Evolutionary conservation across 805 yeast species (phyloP).

Genomic region (Candida khao-thaluensis): DNA sequence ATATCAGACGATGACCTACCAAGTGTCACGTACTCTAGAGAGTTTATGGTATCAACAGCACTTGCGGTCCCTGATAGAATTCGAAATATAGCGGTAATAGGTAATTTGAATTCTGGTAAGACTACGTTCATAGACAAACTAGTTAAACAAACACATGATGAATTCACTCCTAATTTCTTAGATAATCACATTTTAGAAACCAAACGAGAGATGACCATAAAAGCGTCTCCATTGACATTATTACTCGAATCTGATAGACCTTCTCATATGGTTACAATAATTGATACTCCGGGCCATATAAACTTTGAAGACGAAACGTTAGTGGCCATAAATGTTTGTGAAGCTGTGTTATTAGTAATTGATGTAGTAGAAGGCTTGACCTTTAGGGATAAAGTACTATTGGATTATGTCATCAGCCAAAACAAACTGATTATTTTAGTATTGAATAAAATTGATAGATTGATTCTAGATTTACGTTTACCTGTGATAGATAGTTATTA

Average conservation of each 20-base stretch:
- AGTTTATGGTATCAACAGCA: constrained; percentile 54
- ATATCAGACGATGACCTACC: constrained; percentile 29
- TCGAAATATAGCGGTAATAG: constrained; percentile 76
- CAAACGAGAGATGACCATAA: constrained; percentile 68
- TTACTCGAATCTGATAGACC: constrained; percentile 53
- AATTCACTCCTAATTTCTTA: constrained; percentile 49
- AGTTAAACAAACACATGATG: constrained; percentile 60
- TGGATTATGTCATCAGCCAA: constrained; percentile 51
- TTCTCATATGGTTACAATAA: constrained; percentile 58
- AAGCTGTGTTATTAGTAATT: constrained; percentile 67
- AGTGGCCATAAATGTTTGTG: constrained; percentile 56
- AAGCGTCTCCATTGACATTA: constrained; percentile 59
- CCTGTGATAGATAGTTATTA: constrained; percentile 73
- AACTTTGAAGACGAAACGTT: constrained; percentile 77
- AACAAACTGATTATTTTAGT: constrained; percentile 54
- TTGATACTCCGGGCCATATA: constrained; percentile 93
- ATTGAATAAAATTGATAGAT: constrained; percentile 79
- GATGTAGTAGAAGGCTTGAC: constrained; percentile 85
- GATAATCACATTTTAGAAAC: constrained; percentile 72
- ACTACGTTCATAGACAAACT: constrained; percentile 72
- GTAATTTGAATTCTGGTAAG: constrained; percentile 83
- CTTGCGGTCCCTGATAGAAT: constrained; percentile 56
- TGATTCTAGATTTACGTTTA: constrained; percentile 74
- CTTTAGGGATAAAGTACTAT: constrained; percentile 47
- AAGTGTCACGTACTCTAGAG: constrained; percentile 54